Base-by-base conservation (phyloP, 495 filamentous ascomycete species). In the Acidiella bohemica region DNA sequence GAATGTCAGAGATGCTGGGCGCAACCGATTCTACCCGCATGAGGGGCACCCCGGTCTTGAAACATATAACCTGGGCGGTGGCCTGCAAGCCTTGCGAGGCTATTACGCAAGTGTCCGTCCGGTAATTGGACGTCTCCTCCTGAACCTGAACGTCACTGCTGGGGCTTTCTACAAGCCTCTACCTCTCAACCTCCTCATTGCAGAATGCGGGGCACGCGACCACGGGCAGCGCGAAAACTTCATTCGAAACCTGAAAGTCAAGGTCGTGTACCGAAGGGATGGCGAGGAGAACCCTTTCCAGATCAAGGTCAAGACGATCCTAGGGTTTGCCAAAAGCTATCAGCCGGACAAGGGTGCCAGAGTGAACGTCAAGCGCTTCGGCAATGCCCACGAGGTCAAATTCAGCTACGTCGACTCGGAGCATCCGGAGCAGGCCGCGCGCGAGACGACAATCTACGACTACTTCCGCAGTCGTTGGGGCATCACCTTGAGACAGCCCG, bases 101-200 rank as follows among this genome's bases (percentile, higher is more conserved):
- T 70, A 62, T 53, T 70, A 53, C 39, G 51, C 63, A 0, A 68
- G 64, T 51, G 67, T 70, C 8, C 57, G 70, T 10, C 51, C 61
- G 2, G 52, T 59, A 10, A 55, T 59, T 5, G 44, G 47, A 4
- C 42, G 60, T n/a, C 32, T 71, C 9, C 39, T 72, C 6, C 28
- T 73, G 1, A 73, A 73, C 39, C 27, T 73, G 25, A 68, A 71
- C 36, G 60, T 67, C 26, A 59, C 56, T 11, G 61, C 58, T 23
- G 60, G 49, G 0, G 58, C 66, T 1, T 67, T 73, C 50, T 72
- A 61, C 49, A 50, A 48, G 2, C 28, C 50, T 2, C 50, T 48
- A 5, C 37, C 47, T 5, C 45, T 71, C 5, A 11, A 35, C 0
- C 22, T 50, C 0, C 26, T 67, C 4, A 29, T 64, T 18, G 1